Evolutionary conservation across 2,329 filamentous ascomycete genomes (phyloP).

Genomic region (Didymella lethalis): DNA sequence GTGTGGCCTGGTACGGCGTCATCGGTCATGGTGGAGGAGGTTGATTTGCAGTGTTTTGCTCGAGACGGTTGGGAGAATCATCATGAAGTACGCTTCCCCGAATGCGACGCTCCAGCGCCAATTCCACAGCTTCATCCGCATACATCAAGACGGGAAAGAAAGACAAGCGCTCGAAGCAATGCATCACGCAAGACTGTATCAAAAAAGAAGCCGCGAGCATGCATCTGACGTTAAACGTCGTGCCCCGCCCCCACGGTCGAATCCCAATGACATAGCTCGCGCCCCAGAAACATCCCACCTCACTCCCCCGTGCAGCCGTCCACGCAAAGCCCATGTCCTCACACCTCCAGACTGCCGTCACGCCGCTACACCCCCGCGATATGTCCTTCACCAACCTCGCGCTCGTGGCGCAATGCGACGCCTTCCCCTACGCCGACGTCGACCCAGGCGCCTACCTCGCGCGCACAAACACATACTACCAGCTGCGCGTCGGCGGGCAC

Average conservation of each 20-base stretch:
- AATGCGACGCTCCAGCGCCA: not conserved
- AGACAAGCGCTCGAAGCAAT: too few relatives aligned
- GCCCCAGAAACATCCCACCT: conserved; percentile 1
- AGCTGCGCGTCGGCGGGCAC: conserved; percentile 72
- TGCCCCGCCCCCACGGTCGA: conserved; percentile 39
- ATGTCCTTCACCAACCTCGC: conserved; percentile 60
- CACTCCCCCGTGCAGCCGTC: conserved; percentile 1
- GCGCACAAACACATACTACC: conserved; percentile 64
- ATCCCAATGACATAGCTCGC: not conserved
- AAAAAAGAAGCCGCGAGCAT: not conserved
- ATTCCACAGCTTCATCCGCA: not conserved
- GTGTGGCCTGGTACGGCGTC: not conserved
- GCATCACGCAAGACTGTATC: not conserved
- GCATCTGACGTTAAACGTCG: not conserved
- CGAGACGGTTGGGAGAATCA: not conserved
- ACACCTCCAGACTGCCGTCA: conserved; percentile 3
- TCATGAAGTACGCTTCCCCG: not conserved
- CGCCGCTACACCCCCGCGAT: conserved; percentile 5
- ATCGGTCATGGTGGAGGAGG: conserved; percentile 9
- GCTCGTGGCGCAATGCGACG: conserved; percentile 67
- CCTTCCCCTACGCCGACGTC: conserved; percentile 78
- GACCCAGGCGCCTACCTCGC: conserved; percentile 64
- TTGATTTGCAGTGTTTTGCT: not conserved
- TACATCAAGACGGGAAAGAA: not conserved
- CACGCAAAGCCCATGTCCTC: conserved; percentile 5